Evolutionary conservation across 768 basidiomycete genomes (phyloP), one percentile per base, ranked within the genome.

Genomic region (Hydnomerulius pinastri): DNA sequence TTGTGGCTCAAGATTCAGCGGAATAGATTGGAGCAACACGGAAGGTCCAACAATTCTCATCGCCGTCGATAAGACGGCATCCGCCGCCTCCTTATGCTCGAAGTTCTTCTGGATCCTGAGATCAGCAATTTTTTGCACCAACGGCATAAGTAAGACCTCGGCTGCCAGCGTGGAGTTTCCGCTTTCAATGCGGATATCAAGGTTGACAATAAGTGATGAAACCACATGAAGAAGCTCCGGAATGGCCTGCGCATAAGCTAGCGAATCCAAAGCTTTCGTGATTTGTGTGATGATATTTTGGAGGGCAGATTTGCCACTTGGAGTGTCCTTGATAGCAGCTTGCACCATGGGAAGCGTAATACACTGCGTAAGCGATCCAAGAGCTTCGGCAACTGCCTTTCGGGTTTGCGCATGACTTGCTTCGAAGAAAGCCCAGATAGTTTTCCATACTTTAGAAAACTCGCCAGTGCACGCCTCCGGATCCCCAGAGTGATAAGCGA

Each of bases 21-120:
- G 97, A 35, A 98, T 73, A 18, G 76, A 72, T 18, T 74, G 69
- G 28, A 99, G 73, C 4, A 98, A 64, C 2, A 84, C 83, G 51
- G 87, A 82, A 6, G 96, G 94, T 4, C 97, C 97, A 39, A 97
- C 71, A 4, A 91, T 78, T 51, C 83, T 81, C 80, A 97, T 89
- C 1, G 93, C 91, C 21, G 82, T 80, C 1, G 87, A 83, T 29
- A 98, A 72, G 0, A 87, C 83, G 9, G 72, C 73, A 64, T 99
- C 96, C 12, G 86, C 92, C 17, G 81, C 83, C 63, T 95, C 94
- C 66, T 92, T 94, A 70, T 89, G 80, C 67, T 97, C 93, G 61
- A 98, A 99, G 1, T 77, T 83, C 68, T 88, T 92, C 60, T 87
- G 77, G 21, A 80, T 74, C 47, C 96, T 73, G 46, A 96, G 70